Evolutionary conservation across 352 stramenopile genomes (phyloP).

Genomic region (Pythium pectinolyticum): DNA sequence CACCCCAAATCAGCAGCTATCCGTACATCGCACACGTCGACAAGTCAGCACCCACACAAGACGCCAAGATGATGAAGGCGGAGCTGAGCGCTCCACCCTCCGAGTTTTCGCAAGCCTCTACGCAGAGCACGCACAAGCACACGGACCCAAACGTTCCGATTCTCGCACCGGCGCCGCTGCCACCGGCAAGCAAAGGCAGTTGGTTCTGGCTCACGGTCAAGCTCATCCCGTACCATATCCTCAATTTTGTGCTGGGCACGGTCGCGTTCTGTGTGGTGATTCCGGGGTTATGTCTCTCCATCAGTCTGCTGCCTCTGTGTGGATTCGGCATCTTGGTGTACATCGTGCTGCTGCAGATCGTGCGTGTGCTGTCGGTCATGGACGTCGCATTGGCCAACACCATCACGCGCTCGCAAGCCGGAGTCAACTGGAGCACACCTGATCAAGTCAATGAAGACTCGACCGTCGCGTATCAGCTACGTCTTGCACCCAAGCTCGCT

Average conservation of each 20-base stretch:
- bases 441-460: constrained; percentile 7
- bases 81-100: constrained; percentile 11
- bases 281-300: constrained; percentile 46
- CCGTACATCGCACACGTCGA: neutral
- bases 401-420: constrained; percentile 37
- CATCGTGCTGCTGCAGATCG: constrained; percentile 56
- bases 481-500: constrained; percentile 17
- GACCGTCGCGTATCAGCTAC: constrained; percentile 9
- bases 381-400: constrained; percentile 70
- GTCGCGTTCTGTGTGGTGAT: constrained; percentile 52
- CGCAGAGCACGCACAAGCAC: neutral
- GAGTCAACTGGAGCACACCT: constrained; percentile 14
- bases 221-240: constrained; percentile 63
- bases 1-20: neutral
- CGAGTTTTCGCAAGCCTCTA: neutral
- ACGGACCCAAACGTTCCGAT: neutral
- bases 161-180: constrained; percentile 15
- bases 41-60: neutral
- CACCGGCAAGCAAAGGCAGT: constrained; percentile 2
- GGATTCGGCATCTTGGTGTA: constrained; percentile 65
- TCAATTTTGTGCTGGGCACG: constrained; percentile 59
- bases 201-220: constrained; percentile 29
- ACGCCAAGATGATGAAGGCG: constrained; percentile 5
- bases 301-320: constrained; percentile 61
- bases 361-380: constrained; percentile 46